Evolutionary conservation across 139 green algal species (phyloP), one percentile per base, ranked within the genome.

Genomic region (Monoraphidium neglectum): DNA sequence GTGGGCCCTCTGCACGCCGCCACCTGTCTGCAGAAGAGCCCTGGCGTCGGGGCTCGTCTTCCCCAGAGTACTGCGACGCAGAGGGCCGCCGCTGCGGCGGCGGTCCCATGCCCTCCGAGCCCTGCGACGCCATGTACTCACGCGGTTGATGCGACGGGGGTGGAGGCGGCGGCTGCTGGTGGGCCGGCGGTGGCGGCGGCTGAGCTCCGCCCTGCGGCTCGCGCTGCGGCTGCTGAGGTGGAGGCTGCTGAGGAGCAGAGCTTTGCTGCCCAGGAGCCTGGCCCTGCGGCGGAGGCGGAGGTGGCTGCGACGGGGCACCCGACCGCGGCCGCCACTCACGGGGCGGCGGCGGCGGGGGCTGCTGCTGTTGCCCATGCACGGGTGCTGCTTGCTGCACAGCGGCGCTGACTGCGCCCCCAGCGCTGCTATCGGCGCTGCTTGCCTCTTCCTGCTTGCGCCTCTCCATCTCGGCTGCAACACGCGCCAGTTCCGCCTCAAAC

Each of bases 401-500:
- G 23, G 10, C 56, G 12, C 5, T 24, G 32, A 16, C 70, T 37
- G 15, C 51, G 67, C 46, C n/a, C 32, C 4, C 38, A 37, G 37
- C 68, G 36, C 36, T 36, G 8, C 71, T 37, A 35, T n/a, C 40
- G 40, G 38, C 37, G 56, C 23, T 62, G 59, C 59, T 74, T 18
- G 1, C 38, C 28, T 77, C 71, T 15, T 35, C 24, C 56, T 63
- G 24, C 56, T 63, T 63, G 56, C 43, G 43, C 77, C 46, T 62
- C 53, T 90, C 85, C 37, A 86, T 40, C 5, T 86, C 84, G 33
- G 79, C 85, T 23, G 84, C 84, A 30, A 91, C 70, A 12, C 84
- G 70, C 38, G 87, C 78, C 72, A 93, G 77, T 81, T 93, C 86
- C 26, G 84, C 86, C 68, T 87, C 74, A 72, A 93, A 93, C 21